Percentiles rank a stretch among this genome's conserved stretches.
These are phyloP conservation scores for Simplicillium sp. DNA, from an alignment of 2,329 filamentous ascomycete species.

Conservation along the genomic window DNA sequence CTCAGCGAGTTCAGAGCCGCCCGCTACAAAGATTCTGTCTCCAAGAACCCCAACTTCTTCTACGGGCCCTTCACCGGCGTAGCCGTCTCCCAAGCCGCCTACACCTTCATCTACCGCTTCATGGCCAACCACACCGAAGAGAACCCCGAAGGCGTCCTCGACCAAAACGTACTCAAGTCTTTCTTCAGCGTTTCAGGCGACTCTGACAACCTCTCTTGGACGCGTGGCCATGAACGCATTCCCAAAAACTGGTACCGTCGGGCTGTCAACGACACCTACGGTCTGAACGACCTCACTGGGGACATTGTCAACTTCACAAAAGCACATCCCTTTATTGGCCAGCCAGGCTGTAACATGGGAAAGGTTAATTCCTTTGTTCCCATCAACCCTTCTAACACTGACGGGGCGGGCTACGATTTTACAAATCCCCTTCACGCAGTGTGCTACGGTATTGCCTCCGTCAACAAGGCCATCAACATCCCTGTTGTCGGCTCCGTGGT, in stretches of 20 bases:
- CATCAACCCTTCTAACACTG: no score
- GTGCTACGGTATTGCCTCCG: no score
- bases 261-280: not conserved
- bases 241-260: not conserved
- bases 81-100: constrained; percentile 34
- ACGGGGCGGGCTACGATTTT: no score
- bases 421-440: no score
- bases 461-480: no score
- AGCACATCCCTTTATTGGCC: no score
- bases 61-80: constrained; percentile 39
- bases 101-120: constrained; percentile 22
- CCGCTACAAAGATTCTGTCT: constrained; percentile 13
- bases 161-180: not conserved
- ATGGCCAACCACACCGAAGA: constrained; percentile 30
- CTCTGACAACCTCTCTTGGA: not conserved
- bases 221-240: not conserved
- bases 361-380: no score
- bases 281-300: no score
- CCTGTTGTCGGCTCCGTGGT: no score
- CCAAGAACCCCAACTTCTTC: constrained; percentile 43
- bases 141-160: constrained; percentile 20
- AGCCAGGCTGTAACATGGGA: no score
- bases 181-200: not conserved
- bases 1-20: not conserved
- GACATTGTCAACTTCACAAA: no score